Evolutionary conservation across 2,329 filamentous ascomycete genomes (phyloP).

Genomic region (Hypoxylon sp.): DNA sequence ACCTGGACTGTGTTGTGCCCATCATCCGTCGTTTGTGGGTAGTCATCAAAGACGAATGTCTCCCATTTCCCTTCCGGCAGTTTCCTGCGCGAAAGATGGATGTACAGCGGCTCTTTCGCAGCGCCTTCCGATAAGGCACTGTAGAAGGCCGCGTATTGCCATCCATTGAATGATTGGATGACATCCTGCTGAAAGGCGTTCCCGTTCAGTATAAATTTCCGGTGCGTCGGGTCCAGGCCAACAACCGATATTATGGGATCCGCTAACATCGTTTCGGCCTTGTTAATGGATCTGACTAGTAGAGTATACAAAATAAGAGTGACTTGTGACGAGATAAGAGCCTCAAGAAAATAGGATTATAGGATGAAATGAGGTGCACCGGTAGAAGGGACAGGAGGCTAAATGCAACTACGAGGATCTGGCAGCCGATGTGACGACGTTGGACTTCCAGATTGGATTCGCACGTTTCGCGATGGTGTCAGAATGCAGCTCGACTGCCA

Average conservation of each 20-base stretch:
- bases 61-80: conserved; percentile 61
- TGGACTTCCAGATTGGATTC: conserved; percentile 31
- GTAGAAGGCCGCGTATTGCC: conserved; percentile 66
- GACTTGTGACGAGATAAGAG: conserved; percentile 7
- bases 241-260: conserved; percentile 55
- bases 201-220: conserved; percentile 60
- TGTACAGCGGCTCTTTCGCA: conserved; percentile 56
- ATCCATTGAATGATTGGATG: conserved; percentile 62
- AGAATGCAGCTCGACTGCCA: conserved; percentile 21
- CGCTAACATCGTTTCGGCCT: conserved; percentile 47
- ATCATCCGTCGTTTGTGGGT: conserved; percentile 65
- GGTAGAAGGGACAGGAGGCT: conserved; percentile 32
- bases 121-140: conserved; percentile 42
- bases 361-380: conserved; percentile 16
- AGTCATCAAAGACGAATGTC: conserved; percentile 63
- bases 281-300: background rate
- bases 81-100: conserved; percentile 62
- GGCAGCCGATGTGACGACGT: conserved; percentile 20
- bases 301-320: background rate
- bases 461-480: conserved; percentile 27
- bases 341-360: conserved; percentile 3
- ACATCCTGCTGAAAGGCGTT: conserved; percentile 66
- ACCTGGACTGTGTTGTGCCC: conserved; percentile 68
- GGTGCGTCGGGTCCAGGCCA: conserved; percentile 56
- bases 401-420: conserved; percentile 33